A percentile compares a stretch with the other conserved stretches of the same genome.
Conservation (phyloP, 2,329 filamentous ascomycete species). For the Colletotrichum sp. region DNA sequence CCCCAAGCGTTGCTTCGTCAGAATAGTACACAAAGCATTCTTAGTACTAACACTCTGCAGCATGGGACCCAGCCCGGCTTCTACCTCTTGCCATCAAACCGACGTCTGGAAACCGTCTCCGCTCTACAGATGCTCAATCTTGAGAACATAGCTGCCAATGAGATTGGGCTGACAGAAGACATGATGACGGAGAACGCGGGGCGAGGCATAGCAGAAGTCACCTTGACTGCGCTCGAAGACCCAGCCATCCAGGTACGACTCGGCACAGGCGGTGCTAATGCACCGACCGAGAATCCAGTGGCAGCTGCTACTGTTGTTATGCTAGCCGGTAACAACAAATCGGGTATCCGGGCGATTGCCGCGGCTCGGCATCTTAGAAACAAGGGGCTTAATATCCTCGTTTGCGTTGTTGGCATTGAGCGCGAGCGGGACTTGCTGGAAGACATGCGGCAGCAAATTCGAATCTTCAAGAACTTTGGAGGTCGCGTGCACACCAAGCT, state of each 20-base stretch:
- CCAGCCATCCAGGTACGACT: constrained; percentile 63
- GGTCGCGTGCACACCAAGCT: constrained; percentile 71
- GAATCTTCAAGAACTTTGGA: constrained; percentile 83
- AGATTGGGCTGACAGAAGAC: constrained; percentile 85
- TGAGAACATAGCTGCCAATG: constrained; percentile 87
- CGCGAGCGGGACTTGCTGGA: constrained; percentile 82
- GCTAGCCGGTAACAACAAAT: constrained; percentile 94
- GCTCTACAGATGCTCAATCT: constrained; percentile 89
- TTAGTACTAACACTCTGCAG: constrained; percentile 33
- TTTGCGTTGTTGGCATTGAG: constrained; percentile 86
- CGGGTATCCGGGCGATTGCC: constrained; percentile 82
- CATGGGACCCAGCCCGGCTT: constrained; percentile 46
- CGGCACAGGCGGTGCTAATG: constrained; percentile 40
- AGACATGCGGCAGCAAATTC: constrained; percentile 79
- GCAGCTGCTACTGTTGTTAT: constrained; percentile 63
- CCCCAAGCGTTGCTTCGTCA: constrained; percentile 15
- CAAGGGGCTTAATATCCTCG: constrained; percentile 78
- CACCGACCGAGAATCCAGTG: constrained; percentile 28
- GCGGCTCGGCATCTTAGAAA: constrained; percentile 87
- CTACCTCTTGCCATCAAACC: constrained; percentile 59
- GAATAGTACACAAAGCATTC: constrained; percentile 4
- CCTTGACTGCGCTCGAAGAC: constrained; percentile 71
- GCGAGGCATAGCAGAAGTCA: constrained; percentile 85
- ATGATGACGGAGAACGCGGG: constrained; percentile 93
- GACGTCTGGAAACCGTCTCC: constrained; percentile 67